A percentile compares a stretch with the other conserved stretches of the same genome.
These are phyloP conservation scores for Clavispora fructus DNA, from an alignment of 805 yeast genomes.

Conservation along the genomic window DNA sequence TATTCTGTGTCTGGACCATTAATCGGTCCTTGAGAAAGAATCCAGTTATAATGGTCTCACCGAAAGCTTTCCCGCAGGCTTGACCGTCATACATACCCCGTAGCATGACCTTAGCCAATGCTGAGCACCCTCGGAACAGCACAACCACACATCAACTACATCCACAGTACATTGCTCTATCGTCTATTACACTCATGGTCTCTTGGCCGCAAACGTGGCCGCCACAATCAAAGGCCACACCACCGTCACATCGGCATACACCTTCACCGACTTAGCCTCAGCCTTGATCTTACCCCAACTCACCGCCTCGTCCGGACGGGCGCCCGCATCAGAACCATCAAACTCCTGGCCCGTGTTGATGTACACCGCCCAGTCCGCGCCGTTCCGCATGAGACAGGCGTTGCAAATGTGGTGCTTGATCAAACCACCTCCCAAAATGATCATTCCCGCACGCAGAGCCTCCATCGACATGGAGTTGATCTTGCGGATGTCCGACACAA, in stretches of 20 bases:
- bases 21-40: too few species aligned
- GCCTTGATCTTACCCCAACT: conserved; percentile 99
- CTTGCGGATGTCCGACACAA: conserved; percentile 88
- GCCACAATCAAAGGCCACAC: conserved; percentile 97
- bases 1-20: too few species aligned
- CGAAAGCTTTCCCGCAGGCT: too few species aligned
- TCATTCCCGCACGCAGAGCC: conserved; percentile 92
- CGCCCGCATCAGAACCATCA: conserved; percentile 99
- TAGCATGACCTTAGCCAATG: too few species aligned
- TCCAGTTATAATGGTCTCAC: too few species aligned
- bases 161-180: too few species aligned
- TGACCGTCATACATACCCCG: too few species aligned
- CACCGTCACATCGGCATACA: conserved; percentile 90
- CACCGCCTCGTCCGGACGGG: conserved; percentile 97
- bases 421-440: conserved; percentile 93
- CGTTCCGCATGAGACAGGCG: conserved; percentile 98
- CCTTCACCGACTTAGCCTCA: conserved; percentile 86
- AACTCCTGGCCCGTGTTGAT: conserved; percentile 98
- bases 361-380: conserved; percentile 96
- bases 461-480: conserved; percentile 94
- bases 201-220: conserved; percentile 83
- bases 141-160: too few species aligned
- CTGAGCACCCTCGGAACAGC: too few species aligned
- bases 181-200: conserved; percentile 2
- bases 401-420: conserved; percentile 96